A percentile compares a stretch with the other conserved stretches of the same genome.
phyloP scores from a whole-genome alignment of 306 rosid genomes.

The Pyrus communis region DNA sequence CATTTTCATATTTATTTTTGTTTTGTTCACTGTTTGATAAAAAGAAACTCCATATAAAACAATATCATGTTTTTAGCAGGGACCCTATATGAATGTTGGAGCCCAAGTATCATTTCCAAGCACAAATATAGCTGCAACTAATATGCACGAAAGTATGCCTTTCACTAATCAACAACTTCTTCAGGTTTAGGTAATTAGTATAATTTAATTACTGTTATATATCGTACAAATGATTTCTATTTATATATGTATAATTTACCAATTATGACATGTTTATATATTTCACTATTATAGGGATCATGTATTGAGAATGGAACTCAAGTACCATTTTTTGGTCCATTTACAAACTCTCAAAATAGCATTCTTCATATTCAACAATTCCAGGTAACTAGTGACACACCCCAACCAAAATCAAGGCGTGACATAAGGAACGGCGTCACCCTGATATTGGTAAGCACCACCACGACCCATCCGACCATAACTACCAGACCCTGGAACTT shows the following conservation, averaged over 20 bases:
- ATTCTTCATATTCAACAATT: not conserved
- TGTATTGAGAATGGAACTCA: not conserved
- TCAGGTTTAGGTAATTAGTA: not conserved
- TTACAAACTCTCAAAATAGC: not conserved
- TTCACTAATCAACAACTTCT: not conserved
- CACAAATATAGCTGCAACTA: not conserved
- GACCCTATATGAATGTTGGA: not conserved
- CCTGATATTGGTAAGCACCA: too few species aligned
- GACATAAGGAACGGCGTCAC: too few species aligned
- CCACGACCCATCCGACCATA: too few species aligned
- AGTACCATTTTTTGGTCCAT: not conserved
- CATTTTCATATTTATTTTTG: not conserved
- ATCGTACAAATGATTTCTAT: not conserved
- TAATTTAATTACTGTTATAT: not conserved
- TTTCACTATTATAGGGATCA: not conserved
- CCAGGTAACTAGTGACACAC: not conserved
- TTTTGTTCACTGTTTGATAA: too few species aligned
- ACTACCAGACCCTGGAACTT: too few species aligned
- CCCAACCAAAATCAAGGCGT: too few species aligned
- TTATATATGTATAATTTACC: not conserved
- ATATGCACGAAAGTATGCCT: not conserved
- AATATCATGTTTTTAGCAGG: not conserved
- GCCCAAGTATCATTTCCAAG: not conserved
- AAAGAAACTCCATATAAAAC: not conserved
- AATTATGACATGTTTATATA: not conserved